Base-by-base conservation (phyloP, 2,329 filamentous ascomycete genomes). In the Trichoderma citrinoviride region DNA sequence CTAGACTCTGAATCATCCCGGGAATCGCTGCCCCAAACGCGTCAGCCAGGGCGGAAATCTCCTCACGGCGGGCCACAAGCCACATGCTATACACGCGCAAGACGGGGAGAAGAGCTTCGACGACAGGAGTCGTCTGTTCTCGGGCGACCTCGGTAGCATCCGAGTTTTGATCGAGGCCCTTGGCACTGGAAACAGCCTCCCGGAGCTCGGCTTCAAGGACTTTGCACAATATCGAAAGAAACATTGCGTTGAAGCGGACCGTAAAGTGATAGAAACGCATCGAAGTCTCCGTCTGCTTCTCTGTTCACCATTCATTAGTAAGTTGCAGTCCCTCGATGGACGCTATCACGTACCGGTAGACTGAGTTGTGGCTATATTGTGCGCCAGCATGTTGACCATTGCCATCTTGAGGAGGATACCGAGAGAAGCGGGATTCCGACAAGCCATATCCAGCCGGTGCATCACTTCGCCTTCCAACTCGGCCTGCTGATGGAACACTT, bases 391-490 rank as follows among this genome's bases (percentile, higher is more conserved):
- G 71, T 96, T 98, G 70, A 94, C 87, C 50, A 97, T 80, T 6
- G 91, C 85, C 76, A 97, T 90, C 74, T 93, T 95, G 67, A 91
- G 84, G 29, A 97, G 76, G 14, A 86, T 83, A 14, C 83, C 82
- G 50, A 88, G 85, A 55, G 90, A 82, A 1, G 85, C 83, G 10
- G 87, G 83, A 67, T 88, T 86, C 73, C 90, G 92, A 29, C 95
- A 80, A 33, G 91, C 86, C 69, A 90, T 85, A 54, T 88, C 85
- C 43, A 97, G 80, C 56, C 93, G 90, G 70, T 90, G 88, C 66
- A 97, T 81, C 14, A 98, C 90, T 74, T 97, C 92, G 65, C 87
- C 87, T 76, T 97, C 93, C 29, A 97, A 81, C 74, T 96, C 93
- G 61, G 89, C 85, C 68, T 93, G 90, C 10, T 55, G 50, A 23